These are phyloP conservation scores for Elaphomyces granulatus DNA, from an alignment of 495 filamentous ascomycete genomes.

Conservation along the genomic window DNA sequence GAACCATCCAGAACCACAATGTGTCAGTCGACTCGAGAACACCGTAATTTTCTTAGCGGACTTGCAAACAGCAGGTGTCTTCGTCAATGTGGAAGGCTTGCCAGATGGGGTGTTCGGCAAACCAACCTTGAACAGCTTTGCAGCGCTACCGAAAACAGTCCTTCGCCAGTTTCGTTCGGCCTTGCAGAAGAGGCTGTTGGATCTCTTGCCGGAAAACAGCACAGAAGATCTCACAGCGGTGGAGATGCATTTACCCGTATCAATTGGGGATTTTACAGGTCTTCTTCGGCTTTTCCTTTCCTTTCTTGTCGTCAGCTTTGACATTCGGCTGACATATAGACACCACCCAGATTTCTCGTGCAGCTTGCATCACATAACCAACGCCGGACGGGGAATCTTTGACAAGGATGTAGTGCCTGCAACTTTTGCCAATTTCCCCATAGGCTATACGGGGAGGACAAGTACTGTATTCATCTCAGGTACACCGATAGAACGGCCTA, in stretches of 20 bases:
- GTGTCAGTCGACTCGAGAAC: no score
- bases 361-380: no score
- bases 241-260: constrained; percentile 59
- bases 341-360: no score
- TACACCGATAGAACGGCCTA: constrained; percentile 52
- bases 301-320: not conserved
- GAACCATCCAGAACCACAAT: no score
- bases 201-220: constrained; percentile 36
- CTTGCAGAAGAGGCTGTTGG: constrained; percentile 33
- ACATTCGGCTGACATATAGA: not conserved
- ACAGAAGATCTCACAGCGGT: constrained; percentile 40
- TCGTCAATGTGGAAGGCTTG: no score
- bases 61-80: no score
- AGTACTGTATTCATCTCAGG: constrained; percentile 60
- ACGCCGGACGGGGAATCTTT: constrained; percentile 1
- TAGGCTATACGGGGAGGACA: constrained; percentile 36
- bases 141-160: constrained; percentile 45
- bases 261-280: constrained; percentile 72
- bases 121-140: constrained; percentile 59
- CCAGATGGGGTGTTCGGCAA: no score
- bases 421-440: constrained; percentile 1
- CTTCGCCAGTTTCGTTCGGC: constrained; percentile 46
- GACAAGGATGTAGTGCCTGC: not conserved
- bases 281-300: constrained; percentile 40
- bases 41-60: no score